A percentile compares a stretch with the other conserved stretches of the same genome.
phyloP scores from a whole-genome alignment of 2,329 filamentous ascomycete genomes.

The Sporothrix humicola region DNA sequence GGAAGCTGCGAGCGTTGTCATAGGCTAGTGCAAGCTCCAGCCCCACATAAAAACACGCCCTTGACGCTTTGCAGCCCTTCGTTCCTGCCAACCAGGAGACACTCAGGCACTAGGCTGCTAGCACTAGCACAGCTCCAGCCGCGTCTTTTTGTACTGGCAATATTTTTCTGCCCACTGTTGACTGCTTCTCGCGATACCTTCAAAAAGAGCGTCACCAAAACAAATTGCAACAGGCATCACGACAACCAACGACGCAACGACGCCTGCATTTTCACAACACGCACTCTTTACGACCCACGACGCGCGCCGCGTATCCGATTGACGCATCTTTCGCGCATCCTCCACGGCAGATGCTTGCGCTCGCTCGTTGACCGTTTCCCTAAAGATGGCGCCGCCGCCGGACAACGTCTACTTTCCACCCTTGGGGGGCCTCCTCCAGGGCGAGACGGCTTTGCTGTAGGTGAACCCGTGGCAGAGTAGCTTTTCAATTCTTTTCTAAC shows the following conservation, averaged over 20 bases:
- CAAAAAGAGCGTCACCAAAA: constrained; percentile 26
- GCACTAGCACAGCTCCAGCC: constrained; percentile 34
- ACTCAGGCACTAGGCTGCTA: background rate
- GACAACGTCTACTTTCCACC: constrained; percentile 80
- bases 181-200: constrained; percentile 29
- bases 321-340: background rate
- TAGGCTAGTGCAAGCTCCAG: constrained; percentile 19
- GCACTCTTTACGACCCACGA: background rate
- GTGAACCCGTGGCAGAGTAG: constrained; percentile 44
- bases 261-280: background rate
- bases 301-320: background rate
- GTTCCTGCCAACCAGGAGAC: constrained; percentile 21
- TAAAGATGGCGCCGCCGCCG: constrained; percentile 71
- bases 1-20: constrained; percentile 16
- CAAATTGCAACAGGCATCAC: constrained; percentile 8
- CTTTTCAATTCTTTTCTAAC: constrained; percentile 28
- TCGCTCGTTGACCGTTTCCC: background rate
- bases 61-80: background rate
- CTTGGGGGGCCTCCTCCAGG: constrained; percentile 82
- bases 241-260: background rate
- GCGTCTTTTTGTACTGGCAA: constrained; percentile 35
- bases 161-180: constrained; percentile 31
- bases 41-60: constrained; percentile 34
- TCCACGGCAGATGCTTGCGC: constrained; percentile 28
- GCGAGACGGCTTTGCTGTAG: constrained; percentile 80